Conservation (phyloP, 345 rosid genomes). For the Boechera divaricarpa region DNA sequence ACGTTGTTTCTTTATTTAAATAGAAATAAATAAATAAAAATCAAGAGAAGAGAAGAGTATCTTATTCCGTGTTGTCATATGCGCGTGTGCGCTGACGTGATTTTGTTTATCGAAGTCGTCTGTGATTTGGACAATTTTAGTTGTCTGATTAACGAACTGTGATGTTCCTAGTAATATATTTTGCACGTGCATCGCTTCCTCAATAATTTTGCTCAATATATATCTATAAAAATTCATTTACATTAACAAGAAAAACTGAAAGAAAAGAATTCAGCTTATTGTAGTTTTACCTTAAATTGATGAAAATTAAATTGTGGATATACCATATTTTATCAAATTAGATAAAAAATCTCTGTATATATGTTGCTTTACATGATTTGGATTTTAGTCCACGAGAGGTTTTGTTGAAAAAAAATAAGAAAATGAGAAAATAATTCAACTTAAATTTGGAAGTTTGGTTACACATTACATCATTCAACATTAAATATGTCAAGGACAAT, state of each 20-base stretch:
- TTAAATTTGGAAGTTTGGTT: constrained; percentile 8
- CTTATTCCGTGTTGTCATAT: constrained; percentile 4
- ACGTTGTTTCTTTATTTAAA: background rate
- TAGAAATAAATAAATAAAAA: too few species aligned
- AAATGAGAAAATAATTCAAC: background rate
- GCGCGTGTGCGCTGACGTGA: constrained; percentile 30
- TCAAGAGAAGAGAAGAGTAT: background rate
- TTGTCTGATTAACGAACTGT: background rate
- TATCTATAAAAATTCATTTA: too few species aligned
- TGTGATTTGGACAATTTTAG: constrained; percentile 21
- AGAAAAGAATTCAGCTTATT: too few species aligned
- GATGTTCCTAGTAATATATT: background rate
- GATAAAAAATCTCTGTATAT: too few species aligned
- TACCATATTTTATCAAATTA: too few species aligned
- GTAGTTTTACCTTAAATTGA: too few species aligned
- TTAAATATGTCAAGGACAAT: background rate
- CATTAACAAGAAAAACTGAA: too few species aligned
- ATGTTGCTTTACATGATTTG: background rate
- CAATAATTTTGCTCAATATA: constrained; percentile 4
- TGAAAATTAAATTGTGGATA: too few species aligned
- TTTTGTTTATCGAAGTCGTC: background rate
- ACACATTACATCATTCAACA: constrained; percentile 25
- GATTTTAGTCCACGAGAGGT: constrained; percentile 2
- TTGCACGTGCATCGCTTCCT: background rate
- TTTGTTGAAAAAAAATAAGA: background rate